Conservation (phyloP, 2,329 filamentous ascomycete species). For the Dothideomycetidae sp. region DNA sequence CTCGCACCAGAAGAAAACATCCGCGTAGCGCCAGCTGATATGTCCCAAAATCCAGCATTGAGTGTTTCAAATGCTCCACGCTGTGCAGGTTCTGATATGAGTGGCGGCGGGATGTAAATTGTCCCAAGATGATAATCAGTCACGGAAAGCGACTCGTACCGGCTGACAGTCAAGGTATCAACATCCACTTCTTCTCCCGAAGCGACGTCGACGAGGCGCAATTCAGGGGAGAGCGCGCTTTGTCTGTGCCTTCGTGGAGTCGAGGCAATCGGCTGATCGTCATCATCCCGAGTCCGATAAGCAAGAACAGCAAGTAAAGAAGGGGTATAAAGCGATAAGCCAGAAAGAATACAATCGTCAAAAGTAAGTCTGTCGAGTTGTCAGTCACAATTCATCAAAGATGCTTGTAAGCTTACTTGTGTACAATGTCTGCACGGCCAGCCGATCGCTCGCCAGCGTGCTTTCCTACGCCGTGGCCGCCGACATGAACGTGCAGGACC, state of each 20-base stretch:
- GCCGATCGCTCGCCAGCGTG: slow-evolving; percentile 55
- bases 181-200: slow-evolving; percentile 75
- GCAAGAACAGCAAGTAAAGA: slow-evolving; percentile 82
- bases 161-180: slow-evolving; percentile 70
- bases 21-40: slow-evolving; percentile 59
- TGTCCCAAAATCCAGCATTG: slow-evolving; percentile 71
- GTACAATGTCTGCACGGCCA: slow-evolving; percentile 77
- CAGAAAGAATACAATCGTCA: slow-evolving; percentile 91
- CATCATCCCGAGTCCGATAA: slow-evolving; percentile 63
- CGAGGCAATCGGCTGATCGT: slow-evolving; percentile 44
- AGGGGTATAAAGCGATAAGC: slow-evolving; percentile 90
- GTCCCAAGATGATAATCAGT: slow-evolving; percentile 86
- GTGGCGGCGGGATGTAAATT: slow-evolving; percentile 59
- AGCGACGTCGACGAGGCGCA: slow-evolving; percentile 77
- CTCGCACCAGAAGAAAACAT: slow-evolving; percentile 82
- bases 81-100: slow-evolving; percentile 45
- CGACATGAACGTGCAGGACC: slow-evolving; percentile 82
- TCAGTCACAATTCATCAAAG: not conserved
- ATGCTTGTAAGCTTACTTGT: slow-evolving; percentile 39
- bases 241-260: slow-evolving; percentile 54
- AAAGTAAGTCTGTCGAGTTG: slow-evolving; percentile 52
- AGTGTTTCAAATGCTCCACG: slow-evolving; percentile 65
- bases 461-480: slow-evolving; percentile 51
- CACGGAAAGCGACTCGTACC: slow-evolving; percentile 71
- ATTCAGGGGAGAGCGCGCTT: slow-evolving; percentile 72